A percentile compares a stretch with the other conserved stretches of the same genome.
phyloP scores from a whole-genome alignment of 495 filamentous ascomycete species.

The Friedmanniomyces simplex region DNA sequence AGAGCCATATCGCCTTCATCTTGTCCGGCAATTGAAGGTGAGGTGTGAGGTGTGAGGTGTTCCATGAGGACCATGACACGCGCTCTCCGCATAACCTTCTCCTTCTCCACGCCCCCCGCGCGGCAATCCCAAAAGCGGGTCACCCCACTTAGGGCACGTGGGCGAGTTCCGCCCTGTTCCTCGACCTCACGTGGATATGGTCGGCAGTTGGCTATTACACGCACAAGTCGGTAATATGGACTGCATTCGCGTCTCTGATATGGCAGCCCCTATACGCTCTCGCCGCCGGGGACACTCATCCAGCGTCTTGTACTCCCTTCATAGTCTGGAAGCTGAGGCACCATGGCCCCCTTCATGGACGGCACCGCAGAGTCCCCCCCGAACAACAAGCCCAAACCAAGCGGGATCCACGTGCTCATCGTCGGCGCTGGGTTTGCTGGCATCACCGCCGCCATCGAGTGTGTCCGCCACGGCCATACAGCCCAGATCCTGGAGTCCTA shows the following conservation, averaged over 20 bases:
- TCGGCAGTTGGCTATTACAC: background rate
- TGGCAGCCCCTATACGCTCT: background rate
- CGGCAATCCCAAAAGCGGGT: background rate
- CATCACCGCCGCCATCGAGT: constrained; percentile 53
- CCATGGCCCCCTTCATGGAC: constrained; percentile 13
- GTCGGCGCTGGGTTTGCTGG: constrained; percentile 56
- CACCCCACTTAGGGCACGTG: background rate
- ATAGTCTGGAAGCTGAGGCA: background rate
- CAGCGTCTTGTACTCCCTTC: background rate
- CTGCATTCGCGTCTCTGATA: background rate
- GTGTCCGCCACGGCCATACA: constrained; percentile 52
- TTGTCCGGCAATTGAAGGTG: background rate
- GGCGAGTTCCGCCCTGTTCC: background rate
- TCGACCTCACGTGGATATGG: background rate
- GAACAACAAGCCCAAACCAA: constrained; percentile 14
- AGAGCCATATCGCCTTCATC: background rate
- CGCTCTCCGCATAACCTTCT: background rate
- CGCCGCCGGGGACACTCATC: background rate
- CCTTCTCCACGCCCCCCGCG: background rate
- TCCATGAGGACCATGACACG: too few relatives aligned
- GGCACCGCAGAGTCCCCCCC: background rate
- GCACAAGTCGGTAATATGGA: background rate
- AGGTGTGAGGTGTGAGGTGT: background rate
- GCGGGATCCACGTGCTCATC: constrained; percentile 49
- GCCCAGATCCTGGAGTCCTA: constrained; percentile 44